Base-by-base conservation (phyloP, 2,329 filamentous ascomycete species). In the Ceratocystis eucalypticola region DNA sequence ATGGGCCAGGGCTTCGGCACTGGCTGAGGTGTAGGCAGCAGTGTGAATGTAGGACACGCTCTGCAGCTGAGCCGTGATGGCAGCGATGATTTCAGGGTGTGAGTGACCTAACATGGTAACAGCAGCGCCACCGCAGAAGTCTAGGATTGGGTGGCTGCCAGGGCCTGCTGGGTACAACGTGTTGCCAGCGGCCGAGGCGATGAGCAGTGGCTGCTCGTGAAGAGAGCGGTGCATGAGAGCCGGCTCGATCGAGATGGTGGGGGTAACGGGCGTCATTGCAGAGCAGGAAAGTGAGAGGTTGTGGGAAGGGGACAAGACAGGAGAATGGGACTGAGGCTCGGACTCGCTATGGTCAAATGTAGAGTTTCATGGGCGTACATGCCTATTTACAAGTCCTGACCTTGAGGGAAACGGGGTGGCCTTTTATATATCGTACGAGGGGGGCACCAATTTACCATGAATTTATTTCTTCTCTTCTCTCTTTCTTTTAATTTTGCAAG, bases 101-200 rank as follows among this genome's bases (percentile, higher is more conserved):
- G 80, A 80, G 71, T 88, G 84, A 17, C 86, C 86, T 7, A 89
- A 72, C 72, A 83, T 85, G 8, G 83, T 79, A 5, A 89, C 87
- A 6, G 84, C 84, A 15, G 86, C 84, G 61, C 87, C 87, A 50
- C 84, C 80, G n/a, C 83, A 85, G 4, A 83, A 84, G 72, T 89
- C 87, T n/a, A 88, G 79, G 50, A 89, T 79, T 17, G 37, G 30
- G 7, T 17, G 53, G 28, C 28, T 25, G 12, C 28, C 28, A 15
- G 55, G 25, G 44, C 25, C 22, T 6, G 22, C 15, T 8, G 64
- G 64, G 20, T 46, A 61, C 20, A 65, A 41, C 17, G 22, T 33
- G 50, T 20, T 41, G 33, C 25, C 25, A 17, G 22, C 15, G 7
- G 48, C 37, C 30, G 59, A 48, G 15, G 25, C 44, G 8, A 66